Evolutionary conservation across 257 asterid species (phyloP).

Genomic region (Verbascum thapsus): DNA sequence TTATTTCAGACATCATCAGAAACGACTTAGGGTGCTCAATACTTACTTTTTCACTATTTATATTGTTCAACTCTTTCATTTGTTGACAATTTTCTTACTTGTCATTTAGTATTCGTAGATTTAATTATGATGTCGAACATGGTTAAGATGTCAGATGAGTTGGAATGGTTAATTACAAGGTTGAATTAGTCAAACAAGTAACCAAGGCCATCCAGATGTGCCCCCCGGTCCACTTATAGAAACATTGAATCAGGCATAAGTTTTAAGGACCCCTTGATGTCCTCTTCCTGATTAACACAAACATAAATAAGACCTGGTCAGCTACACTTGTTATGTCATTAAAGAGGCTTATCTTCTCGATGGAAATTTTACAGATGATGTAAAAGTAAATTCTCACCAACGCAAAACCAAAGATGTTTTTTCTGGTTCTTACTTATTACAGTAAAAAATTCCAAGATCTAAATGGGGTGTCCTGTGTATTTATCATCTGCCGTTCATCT

Average conservation of each 20-base stretch:
- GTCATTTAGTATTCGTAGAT: too few species aligned
- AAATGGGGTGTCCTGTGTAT: neutral
- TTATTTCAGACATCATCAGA: too few species aligned
- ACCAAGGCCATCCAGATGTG: neutral
- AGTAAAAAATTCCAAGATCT: neutral
- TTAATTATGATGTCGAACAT: neutral
- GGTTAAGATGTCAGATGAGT: neutral
- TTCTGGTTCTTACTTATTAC: neutral
- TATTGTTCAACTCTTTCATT: too few species aligned
- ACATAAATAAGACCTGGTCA: neutral
- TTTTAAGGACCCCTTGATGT: neutral
- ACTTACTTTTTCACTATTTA: too few species aligned
- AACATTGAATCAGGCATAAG: neutral
- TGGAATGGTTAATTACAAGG: neutral
- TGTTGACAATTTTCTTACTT: too few species aligned
- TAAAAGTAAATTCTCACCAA: neutral
- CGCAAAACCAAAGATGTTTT: neutral
- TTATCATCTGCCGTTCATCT: neutral
- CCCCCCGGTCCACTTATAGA: neutral
- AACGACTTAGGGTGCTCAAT: too few species aligned
- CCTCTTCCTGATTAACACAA: neutral
- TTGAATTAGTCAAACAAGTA: neutral
- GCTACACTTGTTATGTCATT: neutral
- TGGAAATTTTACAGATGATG: neutral
- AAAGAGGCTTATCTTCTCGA: neutral